Base-by-base conservation (phyloP, 225 moss, liverwort and hornwort genomes). In the Physcomitrellopsis africana region DNA sequence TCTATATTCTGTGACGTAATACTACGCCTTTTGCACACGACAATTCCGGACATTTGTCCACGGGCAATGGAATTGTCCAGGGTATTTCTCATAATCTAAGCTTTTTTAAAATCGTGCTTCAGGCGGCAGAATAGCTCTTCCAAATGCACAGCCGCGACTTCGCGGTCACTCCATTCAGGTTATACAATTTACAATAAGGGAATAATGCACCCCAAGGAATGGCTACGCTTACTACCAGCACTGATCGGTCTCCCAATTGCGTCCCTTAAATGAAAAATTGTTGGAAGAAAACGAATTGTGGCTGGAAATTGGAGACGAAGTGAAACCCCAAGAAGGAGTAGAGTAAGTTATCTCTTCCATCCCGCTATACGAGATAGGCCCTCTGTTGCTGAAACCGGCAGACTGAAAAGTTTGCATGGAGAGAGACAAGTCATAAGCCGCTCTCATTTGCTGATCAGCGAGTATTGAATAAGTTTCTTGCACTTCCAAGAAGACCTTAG, bases 191-290 rank as follows among this genome's bases (percentile, higher is more conserved):
- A 51, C 66, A 67, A 22, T 1, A 47, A 65, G 56, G 68, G 73
- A 46, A 52, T 47, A 48, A 41, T 57, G 80, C 59, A 75, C 54
- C 80, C 79, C 71, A 73, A 69, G 76, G 69, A 73, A 67, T 73
- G 16, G 74, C 26, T 2, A 42, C 18, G 73, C 81, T 83, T 16
- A 23, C 73, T 79, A 90, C 92, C 92, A 93, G 80, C 91, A 93
- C 73, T 93, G 93, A 78, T 93, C 93, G 0, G 87, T 89, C 75
- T 93, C 93, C 93, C 93, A 93, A 3, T 85, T 85, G 3, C 82
- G 82, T 2, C 91, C 93, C 79, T 86, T 93, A 17, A 76, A 93
- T 11, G 84, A 77, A 60, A 80, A 80, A 51, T 41, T 44, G 20
- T 23, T 60, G n/a, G 80, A 66, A 23, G 76, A 5, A 17, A 68